Conservation (phyloP, 192 early-diverging fungal genomes). For the Podila epigama region DNA sequence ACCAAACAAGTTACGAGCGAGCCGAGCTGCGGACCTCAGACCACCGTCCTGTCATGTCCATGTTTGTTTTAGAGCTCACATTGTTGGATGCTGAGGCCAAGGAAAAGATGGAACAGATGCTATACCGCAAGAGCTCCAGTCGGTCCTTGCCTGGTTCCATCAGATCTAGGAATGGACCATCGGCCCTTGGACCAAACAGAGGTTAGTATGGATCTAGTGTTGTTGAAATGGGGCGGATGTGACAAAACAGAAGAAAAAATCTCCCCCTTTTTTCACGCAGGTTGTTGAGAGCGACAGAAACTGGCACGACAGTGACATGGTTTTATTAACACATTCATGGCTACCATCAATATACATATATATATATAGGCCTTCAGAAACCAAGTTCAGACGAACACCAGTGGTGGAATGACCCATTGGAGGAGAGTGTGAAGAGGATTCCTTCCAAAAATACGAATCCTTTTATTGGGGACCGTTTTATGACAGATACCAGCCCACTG, state of each 20-base stretch:
- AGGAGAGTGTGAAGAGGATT: conserved; percentile 5
- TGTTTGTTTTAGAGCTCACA: conserved; percentile 48
- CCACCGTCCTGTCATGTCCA: conserved; percentile 67
- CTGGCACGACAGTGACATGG: too few species aligned
- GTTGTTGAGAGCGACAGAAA: too few species aligned
- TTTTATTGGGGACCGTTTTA: conserved; percentile 27
- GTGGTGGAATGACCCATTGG: conserved; percentile 63
- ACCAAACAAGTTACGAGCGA: conserved; percentile 58
- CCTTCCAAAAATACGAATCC: conserved; percentile 42
- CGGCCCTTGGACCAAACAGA: background rate
- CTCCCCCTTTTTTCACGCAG: too few species aligned
- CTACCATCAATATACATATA: too few species aligned
- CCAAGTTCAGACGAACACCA: conserved; percentile 60
- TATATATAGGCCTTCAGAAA: conserved; percentile 46
- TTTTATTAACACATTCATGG: too few species aligned
- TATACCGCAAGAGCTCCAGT: conserved; percentile 56
- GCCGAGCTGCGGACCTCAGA: conserved; percentile 79
- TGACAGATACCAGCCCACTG: background rate
- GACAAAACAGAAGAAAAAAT: too few species aligned
- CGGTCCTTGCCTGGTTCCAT: background rate
- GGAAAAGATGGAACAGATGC: conserved; percentile 54
- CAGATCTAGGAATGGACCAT: background rate
- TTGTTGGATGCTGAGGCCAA: conserved; percentile 55
- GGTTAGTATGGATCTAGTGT: background rate
- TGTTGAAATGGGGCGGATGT: too few species aligned